Base-by-base conservation (phyloP, 1,139 yeast genomes). In the Meyerozyma elateridarum region DNA sequence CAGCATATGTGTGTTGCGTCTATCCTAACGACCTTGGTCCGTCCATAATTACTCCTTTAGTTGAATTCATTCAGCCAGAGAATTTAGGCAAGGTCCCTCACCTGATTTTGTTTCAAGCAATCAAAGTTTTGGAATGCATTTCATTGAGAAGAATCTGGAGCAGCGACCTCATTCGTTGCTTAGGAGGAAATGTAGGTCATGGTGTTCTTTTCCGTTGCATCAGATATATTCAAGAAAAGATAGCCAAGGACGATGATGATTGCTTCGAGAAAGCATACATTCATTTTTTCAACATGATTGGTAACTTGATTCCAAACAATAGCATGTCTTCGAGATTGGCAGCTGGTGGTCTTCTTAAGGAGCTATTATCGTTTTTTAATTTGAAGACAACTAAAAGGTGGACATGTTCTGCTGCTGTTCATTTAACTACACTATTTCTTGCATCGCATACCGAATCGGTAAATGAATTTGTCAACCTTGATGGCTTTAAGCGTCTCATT, bases 101-200 rank as follows among this genome's bases (percentile, higher is more conserved):
- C 12, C 73, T 66, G 1, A 67, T 85, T 2, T 69, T 77, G 34
- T 60, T 71, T 29, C 71, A 79, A 33, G 85, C 91, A 0, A 56
- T 81, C 32, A 76, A 76, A 42, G 75, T 91, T 0, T 65, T 89
- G 38, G 85, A 85, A 40, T 76, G 81, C 39, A 76, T 87, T 11
- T 75, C 95, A 2, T 63, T 73, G 28, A 81, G 79, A 47, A 76
- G 78, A 32, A 71, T 73, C 3, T 82, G 89, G 74, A 80, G 91
- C 15, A 70, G 81, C 29, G 96, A 89, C 42, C 69, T 89, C 21
- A 69, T 88, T 35, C 69, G 87, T 38, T 78, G 87, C n/a, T 59
- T 88, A 45, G 87, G 93, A n/a, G 96, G 93, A 4, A 87, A 87
- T 49, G 88, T 89, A 22, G 79, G 79, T 36, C 96, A 89, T 54